Base-by-base conservation (phyloP, 495 filamentous ascomycete genomes). In the Massariosphaeria phaeospora region DNA sequence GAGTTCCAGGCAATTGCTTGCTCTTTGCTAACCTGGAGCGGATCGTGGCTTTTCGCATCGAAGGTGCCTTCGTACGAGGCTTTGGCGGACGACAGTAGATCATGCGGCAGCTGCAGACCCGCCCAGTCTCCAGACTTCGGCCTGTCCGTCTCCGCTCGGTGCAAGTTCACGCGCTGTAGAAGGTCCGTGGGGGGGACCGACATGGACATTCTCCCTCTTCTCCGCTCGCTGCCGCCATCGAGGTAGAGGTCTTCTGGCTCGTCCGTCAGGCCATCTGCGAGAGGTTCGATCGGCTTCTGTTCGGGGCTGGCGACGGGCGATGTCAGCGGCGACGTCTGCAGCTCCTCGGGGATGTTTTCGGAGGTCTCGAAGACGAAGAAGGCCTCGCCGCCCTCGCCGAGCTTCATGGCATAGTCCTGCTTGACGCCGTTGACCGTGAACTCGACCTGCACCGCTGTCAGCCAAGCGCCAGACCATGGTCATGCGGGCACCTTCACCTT, bases 291-390 rank as follows among this genome's bases (percentile, higher is more conserved):
- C 21, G 73, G 70, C 18, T 69, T 61, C n/a, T 82, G 68, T 47
- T 81, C 77, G 10, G 93, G 93, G 59, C 89, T 95, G 10, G 81
- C 76, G 23, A 82, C 84, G 10, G 93, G 93, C 33, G 89, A 95
- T 31, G 95, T 85, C 36, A 96, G 72, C 23, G 93, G 94, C 11
- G 91, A 96, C 7, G 93, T 99, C 70, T 96, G 94, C 64, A 96
- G 69, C 41, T 84, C 88, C 61, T 82, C 84, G 18, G 93, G 93
- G 46, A 99, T 91, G 48, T 80, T 82, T 59, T 89, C 86, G 17
- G 81, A 85, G 3, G 93, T 97, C 71, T 96, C 91, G 66, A 99
- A 97, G 31, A 99, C 87, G 67, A 99, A 99, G 69, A 99, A 97
- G 4, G 93, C 93, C 72, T 99, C 94, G 29, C 93, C 93, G 7